These are phyloP conservation scores for Capronia coronata DNA, from an alignment of 2,329 filamentous ascomycete genomes.

Conservation along the genomic window DNA sequence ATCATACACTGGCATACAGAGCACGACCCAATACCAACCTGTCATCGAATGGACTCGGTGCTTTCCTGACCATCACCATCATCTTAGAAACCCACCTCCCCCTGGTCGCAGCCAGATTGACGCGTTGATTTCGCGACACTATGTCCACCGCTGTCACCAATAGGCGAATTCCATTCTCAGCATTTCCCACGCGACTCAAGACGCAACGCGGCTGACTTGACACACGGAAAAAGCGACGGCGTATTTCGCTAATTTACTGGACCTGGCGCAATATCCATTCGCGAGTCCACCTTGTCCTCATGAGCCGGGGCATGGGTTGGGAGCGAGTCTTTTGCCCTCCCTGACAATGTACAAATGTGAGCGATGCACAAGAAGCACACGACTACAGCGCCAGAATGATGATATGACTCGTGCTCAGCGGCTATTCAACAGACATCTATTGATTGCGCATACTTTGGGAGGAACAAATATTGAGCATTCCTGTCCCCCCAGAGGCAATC, in stretches of 20 bases:
- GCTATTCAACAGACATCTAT: neutral
- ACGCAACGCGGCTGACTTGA: constrained; percentile 19
- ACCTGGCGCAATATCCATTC: neutral
- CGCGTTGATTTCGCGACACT: constrained; percentile 26
- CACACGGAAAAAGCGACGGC: constrained; percentile 7
- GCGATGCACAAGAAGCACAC: neutral
- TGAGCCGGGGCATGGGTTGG: neutral
- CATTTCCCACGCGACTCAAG: constrained; percentile 21
- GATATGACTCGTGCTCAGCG: neutral
- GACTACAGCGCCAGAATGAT: neutral
- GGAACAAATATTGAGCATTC: constrained; percentile 15
- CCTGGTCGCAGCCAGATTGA: constrained; percentile 16
- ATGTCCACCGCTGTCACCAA: constrained; percentile 6
- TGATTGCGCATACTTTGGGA: neutral
- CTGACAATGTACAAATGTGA: neutral
- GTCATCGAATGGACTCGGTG: too few species aligned
- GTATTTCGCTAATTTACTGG: constrained; percentile 1
- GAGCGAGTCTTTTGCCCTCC: constrained; percentile 5
- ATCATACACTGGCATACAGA: too few species aligned
- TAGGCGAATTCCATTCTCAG: constrained; percentile 16
- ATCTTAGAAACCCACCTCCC: neutral
- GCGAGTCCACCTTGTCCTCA: neutral
- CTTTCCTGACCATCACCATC: neutral
- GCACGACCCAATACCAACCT: too few species aligned
- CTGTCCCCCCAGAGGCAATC: constrained; percentile 11